Percentiles rank a stretch among this genome's conserved stretches.
These are phyloP conservation scores for Chrysoporthe austroafricana DNA, from an alignment of 2,329 filamentous ascomycete species.

Conservation along the genomic window DNA sequence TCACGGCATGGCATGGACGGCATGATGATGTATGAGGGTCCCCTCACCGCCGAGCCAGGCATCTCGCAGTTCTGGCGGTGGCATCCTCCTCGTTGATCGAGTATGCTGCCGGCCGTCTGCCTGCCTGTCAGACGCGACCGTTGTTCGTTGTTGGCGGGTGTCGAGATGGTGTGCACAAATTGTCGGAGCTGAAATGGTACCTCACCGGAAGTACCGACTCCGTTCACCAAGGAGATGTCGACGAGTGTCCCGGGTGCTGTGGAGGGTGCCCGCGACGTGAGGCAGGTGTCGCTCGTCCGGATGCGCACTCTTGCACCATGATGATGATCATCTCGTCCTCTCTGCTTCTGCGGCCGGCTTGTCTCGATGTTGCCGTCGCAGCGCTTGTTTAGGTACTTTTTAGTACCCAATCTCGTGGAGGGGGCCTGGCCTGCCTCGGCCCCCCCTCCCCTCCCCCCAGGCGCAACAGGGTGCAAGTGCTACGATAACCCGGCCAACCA, in stretches of 20 bases:
- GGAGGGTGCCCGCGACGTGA: slow-evolving; percentile 5
- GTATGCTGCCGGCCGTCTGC: no score
- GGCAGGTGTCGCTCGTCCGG: slow-evolving; percentile 19
- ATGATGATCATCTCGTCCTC: slow-evolving; percentile 1
- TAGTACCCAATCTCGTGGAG: background rate
- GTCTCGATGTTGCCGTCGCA: slow-evolving; percentile 20
- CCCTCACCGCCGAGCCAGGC: slow-evolving; percentile 10
- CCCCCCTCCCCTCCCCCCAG: no score
- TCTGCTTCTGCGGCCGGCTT: no score
- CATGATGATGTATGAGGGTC: background rate
- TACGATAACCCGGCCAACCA: slow-evolving; percentile 22
- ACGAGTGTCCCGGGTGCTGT: background rate
- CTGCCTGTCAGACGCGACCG: background rate
- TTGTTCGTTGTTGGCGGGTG: background rate
- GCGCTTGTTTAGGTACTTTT: slow-evolving; percentile 14
- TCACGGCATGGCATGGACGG: background rate
- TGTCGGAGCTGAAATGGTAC: background rate
- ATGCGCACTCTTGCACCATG: background rate
- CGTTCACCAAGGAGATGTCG: background rate
- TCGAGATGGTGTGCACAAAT: background rate
- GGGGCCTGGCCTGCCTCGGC: background rate
- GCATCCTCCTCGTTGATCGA: background rate
- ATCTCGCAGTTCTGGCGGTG: background rate
- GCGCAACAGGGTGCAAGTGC: background rate
- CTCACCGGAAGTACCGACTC: background rate